Conservation (phyloP, 768 basidiomycete genomes). For the Leucocoprinus leucothites region DNA sequence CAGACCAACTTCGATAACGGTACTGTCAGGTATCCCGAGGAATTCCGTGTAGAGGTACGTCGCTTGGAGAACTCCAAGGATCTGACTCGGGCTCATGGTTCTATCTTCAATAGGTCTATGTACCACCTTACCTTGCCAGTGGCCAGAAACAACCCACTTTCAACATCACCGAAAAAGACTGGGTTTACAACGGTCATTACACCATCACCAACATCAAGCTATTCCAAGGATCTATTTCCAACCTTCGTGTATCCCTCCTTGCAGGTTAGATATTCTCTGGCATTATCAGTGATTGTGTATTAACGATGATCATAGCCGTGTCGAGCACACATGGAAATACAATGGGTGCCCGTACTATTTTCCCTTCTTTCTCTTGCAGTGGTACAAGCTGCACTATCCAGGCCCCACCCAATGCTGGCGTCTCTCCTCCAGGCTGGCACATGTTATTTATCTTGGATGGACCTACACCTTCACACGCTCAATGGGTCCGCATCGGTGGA, state of each 20-base stretch:
- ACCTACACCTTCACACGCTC: conserved; percentile 71
- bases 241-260: conserved; percentile 59
- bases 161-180: conserved; percentile 57
- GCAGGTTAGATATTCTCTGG: conserved; percentile 43
- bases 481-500: conserved; percentile 77
- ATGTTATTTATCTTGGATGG: conserved; percentile 77
- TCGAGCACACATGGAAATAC: conserved; percentile 78
- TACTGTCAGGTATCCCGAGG: conserved; percentile 59
- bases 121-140: conserved; percentile 79
- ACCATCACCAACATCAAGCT: conserved; percentile 47
- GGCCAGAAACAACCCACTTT: conserved; percentile 62
- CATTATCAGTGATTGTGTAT: conserved; percentile 5
- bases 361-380: conserved; percentile 67
- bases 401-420: conserved; percentile 65
- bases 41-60: conserved; percentile 61
- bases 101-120: conserved; percentile 60
- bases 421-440: conserved; percentile 76
- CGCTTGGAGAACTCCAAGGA: background rate
- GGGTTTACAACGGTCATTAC: conserved; percentile 55
- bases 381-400: conserved; percentile 75
- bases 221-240: conserved; percentile 37
- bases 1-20: conserved; percentile 43
- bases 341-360: conserved; percentile 70
- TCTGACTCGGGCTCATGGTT: background rate
- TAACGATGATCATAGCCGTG: conserved; percentile 38